Evolutionary conservation across 768 basidiomycete genomes (phyloP).

Genomic region (Pleurotus pulmonarius): DNA sequence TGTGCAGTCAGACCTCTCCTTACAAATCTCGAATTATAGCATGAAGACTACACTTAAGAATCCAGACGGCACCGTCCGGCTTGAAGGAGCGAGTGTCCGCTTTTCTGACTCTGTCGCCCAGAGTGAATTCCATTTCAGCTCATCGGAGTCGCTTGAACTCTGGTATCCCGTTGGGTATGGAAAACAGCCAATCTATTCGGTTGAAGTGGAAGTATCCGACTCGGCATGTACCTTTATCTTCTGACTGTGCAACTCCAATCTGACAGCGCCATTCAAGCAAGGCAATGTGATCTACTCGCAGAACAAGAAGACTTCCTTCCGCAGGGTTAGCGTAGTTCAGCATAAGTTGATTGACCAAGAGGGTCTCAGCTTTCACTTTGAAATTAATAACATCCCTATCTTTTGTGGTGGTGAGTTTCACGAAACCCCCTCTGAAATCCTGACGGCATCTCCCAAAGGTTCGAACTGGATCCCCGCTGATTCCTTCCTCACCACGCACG

Average conservation of each 20-base stretch:
- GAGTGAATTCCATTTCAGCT: constrained; percentile 44
- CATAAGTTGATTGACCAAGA: constrained; percentile 72
- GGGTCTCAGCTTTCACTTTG: constrained; percentile 85
- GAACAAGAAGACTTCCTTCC: constrained; percentile 67
- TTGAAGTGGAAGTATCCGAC: constrained; percentile 52
- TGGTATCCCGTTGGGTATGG: constrained; percentile 91
- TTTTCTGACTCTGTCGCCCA: constrained; percentile 27
- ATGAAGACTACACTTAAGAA: constrained; percentile 43
- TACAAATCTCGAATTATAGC: constrained; percentile 23
- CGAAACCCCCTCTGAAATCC: not conserved
- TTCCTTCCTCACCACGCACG: constrained; percentile 80
- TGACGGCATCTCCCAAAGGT: constrained; percentile 31
- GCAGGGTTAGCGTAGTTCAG: constrained; percentile 76
- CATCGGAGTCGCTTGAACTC: constrained; percentile 54
- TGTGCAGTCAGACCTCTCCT: constrained; percentile 29
- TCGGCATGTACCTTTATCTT: constrained; percentile 34
- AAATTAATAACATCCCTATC: constrained; percentile 83
- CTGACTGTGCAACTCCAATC: not conserved
- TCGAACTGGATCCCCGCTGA: constrained; percentile 96
- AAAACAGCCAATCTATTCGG: constrained; percentile 70
- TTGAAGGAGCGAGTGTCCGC: constrained; percentile 32
- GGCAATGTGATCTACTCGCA: constrained; percentile 51
- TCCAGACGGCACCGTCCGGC: constrained; percentile 43
- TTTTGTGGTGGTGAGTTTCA: constrained; percentile 74
- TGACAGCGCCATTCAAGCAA: constrained; percentile 26